Evolutionary conservation across 179 eudicot genomes (phyloP).

Genomic region (Beta lomatogona): DNA sequence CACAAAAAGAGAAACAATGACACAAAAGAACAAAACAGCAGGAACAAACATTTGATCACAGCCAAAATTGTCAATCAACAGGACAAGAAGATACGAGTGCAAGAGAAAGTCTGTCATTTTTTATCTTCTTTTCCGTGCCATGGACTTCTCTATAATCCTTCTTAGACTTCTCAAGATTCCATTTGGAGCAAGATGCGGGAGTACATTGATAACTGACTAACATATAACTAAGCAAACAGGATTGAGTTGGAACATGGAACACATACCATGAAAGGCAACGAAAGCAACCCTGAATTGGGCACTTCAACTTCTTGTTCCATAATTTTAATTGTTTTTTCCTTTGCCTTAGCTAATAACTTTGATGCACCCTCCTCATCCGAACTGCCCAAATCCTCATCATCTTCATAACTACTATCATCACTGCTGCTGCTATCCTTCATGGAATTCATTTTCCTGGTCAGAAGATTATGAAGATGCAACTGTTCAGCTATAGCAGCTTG

Average conservation of each 20-base stretch:
- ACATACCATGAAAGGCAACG: slow-evolving; percentile 92
- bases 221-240: too few relatives aligned
- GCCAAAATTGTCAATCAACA: background rate
- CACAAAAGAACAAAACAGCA: background rate
- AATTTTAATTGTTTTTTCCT: slow-evolving; percentile 65
- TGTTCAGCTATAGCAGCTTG: slow-evolving; percentile 90
- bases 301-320: slow-evolving; percentile 70
- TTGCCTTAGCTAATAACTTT: slow-evolving; percentile 70
- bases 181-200: background rate
- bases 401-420: slow-evolving; percentile 61
- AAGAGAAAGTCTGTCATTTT: background rate
- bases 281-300: slow-evolving; percentile 79
- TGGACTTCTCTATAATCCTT: background rate
- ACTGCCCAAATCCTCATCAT: slow-evolving; percentile 53
- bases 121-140: background rate
- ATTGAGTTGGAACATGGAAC: too few relatives aligned
- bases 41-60: background rate
- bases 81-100: background rate
- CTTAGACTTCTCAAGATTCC: background rate
- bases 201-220: background rate
- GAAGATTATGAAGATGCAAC: slow-evolving; percentile 66
- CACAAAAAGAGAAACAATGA: background rate
- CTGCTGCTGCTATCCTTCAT: slow-evolving; percentile 70
- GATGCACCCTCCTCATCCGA: slow-evolving; percentile 58
- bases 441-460: slow-evolving; percentile 86